phyloP scores from a whole-genome alignment of 2,329 filamentous ascomycete genomes.

The Cladosporium halotolerans region DNA sequence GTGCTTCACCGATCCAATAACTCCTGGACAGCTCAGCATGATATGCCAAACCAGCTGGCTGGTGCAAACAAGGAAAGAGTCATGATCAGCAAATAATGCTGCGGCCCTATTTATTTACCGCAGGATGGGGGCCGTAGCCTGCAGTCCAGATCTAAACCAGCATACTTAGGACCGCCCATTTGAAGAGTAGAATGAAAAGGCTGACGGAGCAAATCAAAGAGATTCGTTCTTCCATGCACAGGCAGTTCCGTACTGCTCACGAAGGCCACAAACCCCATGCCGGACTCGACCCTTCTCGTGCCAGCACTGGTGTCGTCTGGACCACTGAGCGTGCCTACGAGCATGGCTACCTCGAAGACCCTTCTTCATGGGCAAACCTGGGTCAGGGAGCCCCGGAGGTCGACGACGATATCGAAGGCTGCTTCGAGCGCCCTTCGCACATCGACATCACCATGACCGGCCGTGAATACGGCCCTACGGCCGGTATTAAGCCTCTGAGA shows the following conservation, averaged over 20 bases:
- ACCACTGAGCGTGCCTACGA: constrained; percentile 81
- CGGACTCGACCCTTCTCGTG: constrained; percentile 78
- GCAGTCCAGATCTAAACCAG: too few relatives aligned
- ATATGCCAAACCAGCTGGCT: neutral
- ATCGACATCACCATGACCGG: constrained; percentile 74
- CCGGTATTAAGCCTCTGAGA: constrained; percentile 84
- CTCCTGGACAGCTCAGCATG: neutral
- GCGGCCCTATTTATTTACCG: too few relatives aligned
- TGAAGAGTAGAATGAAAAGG: neutral
- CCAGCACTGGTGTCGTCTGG: constrained; percentile 93
- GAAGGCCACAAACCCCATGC: constrained; percentile 87
- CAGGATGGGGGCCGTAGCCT: too few relatives aligned
- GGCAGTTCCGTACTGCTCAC: constrained; percentile 82
- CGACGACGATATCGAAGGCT: constrained; percentile 77
- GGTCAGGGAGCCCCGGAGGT: constrained; percentile 92
- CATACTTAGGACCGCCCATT: too few relatives aligned
- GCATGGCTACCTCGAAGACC: constrained; percentile 77
- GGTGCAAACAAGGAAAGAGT: neutral
- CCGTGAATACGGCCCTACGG: constrained; percentile 85
- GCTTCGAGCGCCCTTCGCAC: constrained; percentile 71
- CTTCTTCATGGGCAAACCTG: constrained; percentile 81
- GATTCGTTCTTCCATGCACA: constrained; percentile 74
- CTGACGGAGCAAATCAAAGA: constrained; percentile 47
- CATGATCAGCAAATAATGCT: neutral
- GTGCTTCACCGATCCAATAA: constrained; percentile 12